Evolutionary conservation across 306 rosid genomes (phyloP).

Genomic region (Cucurbita argyrosperma): DNA sequence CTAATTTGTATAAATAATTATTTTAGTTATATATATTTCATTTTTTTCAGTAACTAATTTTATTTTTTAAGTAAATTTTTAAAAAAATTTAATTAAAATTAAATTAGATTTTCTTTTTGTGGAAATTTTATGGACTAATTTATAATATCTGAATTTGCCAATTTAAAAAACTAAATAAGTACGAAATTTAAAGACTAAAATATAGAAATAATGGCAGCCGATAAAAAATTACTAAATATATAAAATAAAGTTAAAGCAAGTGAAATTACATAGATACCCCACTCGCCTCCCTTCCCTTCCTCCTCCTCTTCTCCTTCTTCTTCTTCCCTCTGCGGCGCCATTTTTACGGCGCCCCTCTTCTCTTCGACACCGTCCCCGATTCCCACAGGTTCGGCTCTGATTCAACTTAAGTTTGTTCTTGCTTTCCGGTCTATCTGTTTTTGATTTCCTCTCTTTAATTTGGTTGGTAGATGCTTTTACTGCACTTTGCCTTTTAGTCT

Average conservation of each 20-base stretch:
- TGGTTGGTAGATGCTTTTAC: background rate
- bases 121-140: background rate
- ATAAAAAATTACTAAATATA: background rate
- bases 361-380: slow-evolving; percentile 5
- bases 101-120: background rate
- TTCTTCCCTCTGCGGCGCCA: slow-evolving; percentile 15
- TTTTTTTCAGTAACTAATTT: too few species aligned
- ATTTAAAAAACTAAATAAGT: too few species aligned
- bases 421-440: background rate
- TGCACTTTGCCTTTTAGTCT: slow-evolving; percentile 2
- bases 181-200: background rate
- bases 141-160: background rate
- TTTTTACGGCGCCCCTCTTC: background rate
- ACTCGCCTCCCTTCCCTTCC: slow-evolving; percentile 2
- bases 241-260: background rate
- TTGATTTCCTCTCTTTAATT: background rate
- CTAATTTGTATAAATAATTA: too few species aligned
- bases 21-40: too few species aligned
- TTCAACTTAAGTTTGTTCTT: background rate
- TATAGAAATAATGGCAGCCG: background rate
- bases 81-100: background rate
- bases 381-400: background rate
- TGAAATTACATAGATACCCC: slow-evolving; percentile 10
- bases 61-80: too few species aligned
- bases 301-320: background rate